A percentile compares a stretch with the other conserved stretches of the same genome.
These are phyloP conservation scores for Gossypium arboreum DNA, from an alignment of 345 rosid genomes.

Conservation along the genomic window DNA sequence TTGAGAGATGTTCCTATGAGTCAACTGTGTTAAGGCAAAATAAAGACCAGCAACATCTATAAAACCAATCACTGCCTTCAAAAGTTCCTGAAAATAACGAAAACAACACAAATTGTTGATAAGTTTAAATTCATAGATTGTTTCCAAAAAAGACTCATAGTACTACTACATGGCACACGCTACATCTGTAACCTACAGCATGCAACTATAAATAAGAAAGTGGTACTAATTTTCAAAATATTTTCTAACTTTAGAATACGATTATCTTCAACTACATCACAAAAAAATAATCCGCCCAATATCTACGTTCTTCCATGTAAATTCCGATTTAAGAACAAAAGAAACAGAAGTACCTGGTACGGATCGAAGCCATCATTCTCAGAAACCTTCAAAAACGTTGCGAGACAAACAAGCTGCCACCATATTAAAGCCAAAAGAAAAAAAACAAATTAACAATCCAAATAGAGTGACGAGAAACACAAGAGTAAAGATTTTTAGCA, in stretches of 20 bases:
- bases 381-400: constrained; percentile 86
- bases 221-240: background rate
- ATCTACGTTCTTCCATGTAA: background rate
- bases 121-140: background rate
- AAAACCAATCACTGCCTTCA: constrained; percentile 88
- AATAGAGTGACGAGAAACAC: background rate
- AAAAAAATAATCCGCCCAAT: background rate
- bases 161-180: background rate
- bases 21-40: constrained; percentile 86
- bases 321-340: background rate
- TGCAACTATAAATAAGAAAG: background rate
- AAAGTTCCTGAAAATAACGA: constrained; percentile 54
- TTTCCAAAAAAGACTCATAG: background rate
- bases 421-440: background rate
- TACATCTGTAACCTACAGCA: background rate
- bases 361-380: constrained; percentile 84
- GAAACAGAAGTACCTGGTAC: constrained; percentile 56
- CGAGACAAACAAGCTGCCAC: constrained; percentile 93
- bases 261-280: background rate
- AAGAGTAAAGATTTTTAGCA: background rate
- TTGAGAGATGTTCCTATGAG: constrained; percentile 93
- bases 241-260: background rate
- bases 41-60: constrained; percentile 95
- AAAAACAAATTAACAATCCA: background rate
- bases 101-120: background rate